Base-by-base conservation (phyloP, 805 yeast species). In the Sugiyamaella smithiae region DNA sequence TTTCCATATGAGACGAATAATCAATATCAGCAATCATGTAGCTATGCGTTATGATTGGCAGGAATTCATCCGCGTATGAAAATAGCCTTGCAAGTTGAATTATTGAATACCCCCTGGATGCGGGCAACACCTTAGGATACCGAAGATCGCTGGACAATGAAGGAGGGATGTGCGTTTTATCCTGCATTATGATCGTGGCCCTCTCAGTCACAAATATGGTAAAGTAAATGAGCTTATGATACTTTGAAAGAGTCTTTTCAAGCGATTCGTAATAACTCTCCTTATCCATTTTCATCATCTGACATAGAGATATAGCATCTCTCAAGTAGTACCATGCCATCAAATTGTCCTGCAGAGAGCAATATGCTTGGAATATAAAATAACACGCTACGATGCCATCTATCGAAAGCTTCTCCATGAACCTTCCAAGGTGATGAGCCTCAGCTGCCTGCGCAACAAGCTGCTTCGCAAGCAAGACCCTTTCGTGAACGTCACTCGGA, bases 301-400 rank as follows among this genome's bases (percentile, higher is more conserved):
- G 55, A 14, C 40, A n/a, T 25, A 52, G 24, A 14, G 55, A 49
- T 28, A 52, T 40, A 4, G 51, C 48, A 14, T 52, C 53, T 9
- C 55, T 43, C 8, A 52, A 38, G 32, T 44, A 49, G 26, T 29
- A 40, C 46, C 43, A 49, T 2, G 55, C 41, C 19, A 33, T 17
- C 9, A 19, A 20, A 26, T 33, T 41, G 44, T 22, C 20, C 8
- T 38, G 22, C 5, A 17, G 9, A 2, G 42, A 43, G 43, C 47
- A 49, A 24, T 40, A 29, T 7, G 43, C 32, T 17, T 29, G 36
- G 37, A 38, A 45, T 17, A 52, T 38, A 29, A 52, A 45, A 40
- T 35, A 52, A 14, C 43, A 24, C n/a, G 48, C 42, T 36, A 49
- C 32, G 16, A 46, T 37, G 5, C 40, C 32, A 4, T 45, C 51